Evolutionary conservation across 768 basidiomycete species (phyloP).

Genomic region (Macrolepiota fuliginosa): DNA sequence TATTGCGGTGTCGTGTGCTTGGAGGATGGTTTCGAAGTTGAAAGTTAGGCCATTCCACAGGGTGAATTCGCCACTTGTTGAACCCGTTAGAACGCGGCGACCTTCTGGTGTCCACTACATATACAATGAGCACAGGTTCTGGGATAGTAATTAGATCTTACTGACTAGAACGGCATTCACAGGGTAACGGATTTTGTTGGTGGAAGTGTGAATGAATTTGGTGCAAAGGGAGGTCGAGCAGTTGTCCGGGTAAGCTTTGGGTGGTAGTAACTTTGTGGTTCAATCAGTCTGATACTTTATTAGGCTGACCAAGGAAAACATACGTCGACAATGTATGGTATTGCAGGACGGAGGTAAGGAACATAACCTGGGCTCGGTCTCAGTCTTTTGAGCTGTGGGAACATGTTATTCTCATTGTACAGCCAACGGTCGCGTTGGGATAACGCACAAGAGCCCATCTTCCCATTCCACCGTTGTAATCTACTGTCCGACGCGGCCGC

Average conservation of each 20-base stretch:
- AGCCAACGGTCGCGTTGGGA: neutral
- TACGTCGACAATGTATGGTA: slow-evolving; percentile 89
- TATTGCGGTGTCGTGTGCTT: slow-evolving; percentile 95
- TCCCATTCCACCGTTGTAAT: slow-evolving; percentile 87
- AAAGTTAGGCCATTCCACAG: slow-evolving; percentile 99
- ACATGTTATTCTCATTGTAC: neutral
- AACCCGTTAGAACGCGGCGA: slow-evolving; percentile 89
- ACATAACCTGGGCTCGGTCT: slow-evolving; percentile 77
- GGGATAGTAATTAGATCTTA: slow-evolving; percentile 17
- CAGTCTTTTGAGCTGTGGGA: slow-evolving; percentile 62
- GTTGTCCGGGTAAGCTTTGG: slow-evolving; percentile 89
- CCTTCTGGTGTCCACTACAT: slow-evolving; percentile 96
- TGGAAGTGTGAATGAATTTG: slow-evolving; percentile 97
- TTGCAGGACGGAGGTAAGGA: slow-evolving; percentile 77
- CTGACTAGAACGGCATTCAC: slow-evolving; percentile 92
- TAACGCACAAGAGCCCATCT: slow-evolving; percentile 77
- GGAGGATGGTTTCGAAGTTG: slow-evolving; percentile 99
- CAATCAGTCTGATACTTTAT: slow-evolving; percentile 16
- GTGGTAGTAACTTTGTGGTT: slow-evolving; percentile 75
- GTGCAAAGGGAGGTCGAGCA: slow-evolving; percentile 93
- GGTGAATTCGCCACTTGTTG: slow-evolving; percentile 96
- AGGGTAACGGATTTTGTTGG: slow-evolving; percentile 97
- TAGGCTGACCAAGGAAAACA: slow-evolving; percentile 23
- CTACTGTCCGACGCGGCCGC: slow-evolving; percentile 89
- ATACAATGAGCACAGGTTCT: neutral